Base-by-base conservation (phyloP, 2,329 filamentous ascomycete species). In the Ophiocordyceps polyrhachis-furcata region DNA sequence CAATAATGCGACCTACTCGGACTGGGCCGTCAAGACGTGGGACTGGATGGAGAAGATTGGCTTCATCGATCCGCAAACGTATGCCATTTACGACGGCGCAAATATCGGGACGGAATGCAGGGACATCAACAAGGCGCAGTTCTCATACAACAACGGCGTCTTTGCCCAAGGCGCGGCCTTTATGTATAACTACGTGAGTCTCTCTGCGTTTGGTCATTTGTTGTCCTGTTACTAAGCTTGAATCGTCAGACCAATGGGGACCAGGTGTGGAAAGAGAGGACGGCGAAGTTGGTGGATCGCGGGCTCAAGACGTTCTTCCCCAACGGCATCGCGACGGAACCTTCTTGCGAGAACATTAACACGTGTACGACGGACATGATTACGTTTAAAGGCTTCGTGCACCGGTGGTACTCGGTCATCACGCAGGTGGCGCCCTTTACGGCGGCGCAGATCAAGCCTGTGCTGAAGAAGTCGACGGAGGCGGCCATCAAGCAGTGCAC, bases 331-430 rank as follows among this genome's bases (percentile, higher is more conserved):
- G 76, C 82, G 51, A 75, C 65, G 46, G 83, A 89, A 58, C 61
- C 74, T 3, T 66, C 76, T 13, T 89, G 83, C 62, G 81, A 86
- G 51, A 53, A 55, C 31, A 52, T 57, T 23, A 62, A 68, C 20
- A 69, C 63, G 19, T 89, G 84, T 64, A 79, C 79, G 47, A 68
- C 73, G 42, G 84, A 89, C 53, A 82, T 86, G 67, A 61, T 74
- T 47, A 74, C 75, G 1, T 87, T 81, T 71, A 84, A 84, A 60
- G 80, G 79, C 37, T 78, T 79, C 47, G 65, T 83, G 17, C 69
- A 76, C 51, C 71, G 77, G 37, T 83, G 79, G 76, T 64, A 85
- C 51, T 67, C 73, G 4, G 67, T 71, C 20, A 68, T 73, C 1
- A 70, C 74, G 2, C 68, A 79, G 50, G 46, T 84, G 15, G 78